Conservation (phyloP, 192 early-diverging fungal species). For the Chytriomyces sp. region DNA sequence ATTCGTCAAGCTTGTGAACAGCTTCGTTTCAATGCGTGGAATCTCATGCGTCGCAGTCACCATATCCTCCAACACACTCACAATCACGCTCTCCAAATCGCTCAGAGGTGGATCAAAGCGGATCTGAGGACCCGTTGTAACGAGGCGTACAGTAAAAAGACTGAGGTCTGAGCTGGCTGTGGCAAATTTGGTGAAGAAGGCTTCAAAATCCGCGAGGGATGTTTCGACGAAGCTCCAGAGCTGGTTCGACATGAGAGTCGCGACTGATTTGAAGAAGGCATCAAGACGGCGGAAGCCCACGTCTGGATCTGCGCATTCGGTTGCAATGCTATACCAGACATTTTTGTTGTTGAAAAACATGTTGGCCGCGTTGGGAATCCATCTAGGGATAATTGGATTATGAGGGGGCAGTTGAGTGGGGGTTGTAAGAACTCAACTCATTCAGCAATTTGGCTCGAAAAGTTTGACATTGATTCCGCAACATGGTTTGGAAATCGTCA, state of each 20-base stretch:
- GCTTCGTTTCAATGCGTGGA: slow-evolving; percentile 61
- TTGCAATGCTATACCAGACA: slow-evolving; percentile 59
- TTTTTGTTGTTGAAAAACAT: slow-evolving; percentile 61
- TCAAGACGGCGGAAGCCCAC: slow-evolving; percentile 57
- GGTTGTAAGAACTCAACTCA: slow-evolving; percentile 41
- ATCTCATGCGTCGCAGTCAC: slow-evolving; percentile 56
- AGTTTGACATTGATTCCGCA: slow-evolving; percentile 54
- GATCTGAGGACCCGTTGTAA: slow-evolving; percentile 61
- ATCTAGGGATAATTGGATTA: slow-evolving; percentile 31
- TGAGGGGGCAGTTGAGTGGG: background rate
- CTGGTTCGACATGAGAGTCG: slow-evolving; percentile 61
- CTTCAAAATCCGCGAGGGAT: slow-evolving; percentile 55
- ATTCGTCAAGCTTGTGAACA: slow-evolving; percentile 54
- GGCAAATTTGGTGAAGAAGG: slow-evolving; percentile 57
- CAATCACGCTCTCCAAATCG: slow-evolving; percentile 56
- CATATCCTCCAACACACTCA: slow-evolving; percentile 59
- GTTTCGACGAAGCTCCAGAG: slow-evolving; percentile 53
- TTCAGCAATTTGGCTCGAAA: slow-evolving; percentile 58
- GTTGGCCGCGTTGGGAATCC: slow-evolving; percentile 63
- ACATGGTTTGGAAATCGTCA: slow-evolving; percentile 57
- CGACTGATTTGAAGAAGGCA: slow-evolving; percentile 62
- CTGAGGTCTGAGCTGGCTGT: slow-evolving; percentile 44
- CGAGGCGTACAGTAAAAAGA: slow-evolving; percentile 54
- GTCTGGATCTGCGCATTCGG: slow-evolving; percentile 50
- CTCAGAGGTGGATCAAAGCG: slow-evolving; percentile 62